Evolutionary conservation across 257 asterid genomes (phyloP).

Genomic region (Avicennia marina): DNA sequence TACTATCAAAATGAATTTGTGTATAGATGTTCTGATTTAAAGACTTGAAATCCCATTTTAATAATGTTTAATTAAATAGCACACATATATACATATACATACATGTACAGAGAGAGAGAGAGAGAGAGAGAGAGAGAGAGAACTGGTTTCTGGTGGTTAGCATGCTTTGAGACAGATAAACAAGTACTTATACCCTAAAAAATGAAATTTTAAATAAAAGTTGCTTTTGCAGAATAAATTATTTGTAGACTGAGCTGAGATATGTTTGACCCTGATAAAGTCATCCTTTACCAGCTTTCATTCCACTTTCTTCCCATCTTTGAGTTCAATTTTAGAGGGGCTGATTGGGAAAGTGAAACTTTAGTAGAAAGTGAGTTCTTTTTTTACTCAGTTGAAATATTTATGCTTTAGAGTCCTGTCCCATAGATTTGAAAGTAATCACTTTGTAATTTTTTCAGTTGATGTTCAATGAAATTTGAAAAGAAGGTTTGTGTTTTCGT

Average conservation of each 20-base stretch:
- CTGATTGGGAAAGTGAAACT: slow-evolving; percentile 20
- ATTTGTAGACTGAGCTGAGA: slow-evolving; percentile 18
- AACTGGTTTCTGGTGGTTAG: not conserved
- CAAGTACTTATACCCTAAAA: slow-evolving; percentile 16
- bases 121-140: too few species aligned
- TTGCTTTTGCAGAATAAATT: slow-evolving; percentile 25
- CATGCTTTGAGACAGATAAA: slow-evolving; percentile 13
- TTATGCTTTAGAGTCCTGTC: not conserved
- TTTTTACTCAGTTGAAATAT: not conserved
- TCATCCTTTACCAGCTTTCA: slow-evolving; percentile 35
- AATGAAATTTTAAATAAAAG: slow-evolving; percentile 8
- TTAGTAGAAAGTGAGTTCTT: slow-evolving; percentile 13
- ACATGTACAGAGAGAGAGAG: too few species aligned
- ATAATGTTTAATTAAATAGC: too few species aligned
- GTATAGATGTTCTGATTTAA: too few species aligned
- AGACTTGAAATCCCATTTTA: too few species aligned
- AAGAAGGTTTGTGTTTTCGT: not conserved
- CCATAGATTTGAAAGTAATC: not conserved
- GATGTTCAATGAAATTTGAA: not conserved
- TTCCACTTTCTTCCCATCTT: slow-evolving; percentile 28
- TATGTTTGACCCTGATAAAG: slow-evolving; percentile 40
- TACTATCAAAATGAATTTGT: too few species aligned
- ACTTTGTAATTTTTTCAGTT: not conserved
- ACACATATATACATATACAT: too few species aligned
- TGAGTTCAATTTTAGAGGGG: slow-evolving; percentile 12